Base-by-base conservation (phyloP, 495 filamentous ascomycete genomes). In the Haplographium delicatum region DNA sequence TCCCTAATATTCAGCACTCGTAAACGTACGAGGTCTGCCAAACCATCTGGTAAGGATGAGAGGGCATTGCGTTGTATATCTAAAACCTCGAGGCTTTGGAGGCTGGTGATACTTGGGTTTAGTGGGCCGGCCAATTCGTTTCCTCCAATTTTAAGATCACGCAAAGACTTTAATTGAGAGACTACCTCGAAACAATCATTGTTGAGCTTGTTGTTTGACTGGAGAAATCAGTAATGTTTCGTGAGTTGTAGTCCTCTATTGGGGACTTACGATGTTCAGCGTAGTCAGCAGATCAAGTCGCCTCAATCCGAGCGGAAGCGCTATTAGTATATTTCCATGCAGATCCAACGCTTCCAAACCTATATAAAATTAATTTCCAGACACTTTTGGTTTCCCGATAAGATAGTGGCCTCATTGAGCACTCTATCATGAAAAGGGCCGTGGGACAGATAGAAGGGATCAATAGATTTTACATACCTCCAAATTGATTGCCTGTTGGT, bases 31-130 rank as follows among this genome's bases (percentile, higher is more conserved):
- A 96, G 69, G 23, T 75, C 73, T 24, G 70, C 73, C 10, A 96
- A 58, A n/a, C 75, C 74, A 13, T 75, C 62, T 0, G 93, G 86
- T n/a, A 99, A 69, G 2, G 71, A 68, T n/a, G 83, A 83, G 18
- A 99, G 73, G 39, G 76, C 76, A 65, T 99, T 99, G 13, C 78
- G 75, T 43, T 86, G 85, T 1, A 99, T 51, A 53, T 96, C 91
- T 10, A 97, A 71, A 30, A 78, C 70, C 58, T 96, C 90, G 4
- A 99, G 70, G 19, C 82, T 78, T 24, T 59, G 61, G 39, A 97
- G 68, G 24, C 71, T 72, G 16, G 71, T 61, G 37, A 95, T 72
- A 27, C 68, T 67, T 1, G 72, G 46, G 48, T 80, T 69, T 5
- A 96, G 66, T 3, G 71, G 59, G 5, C 88, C 90, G 31, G 80